phyloP scores from a whole-genome alignment of 495 filamentous ascomycete genomes.

The Neurospora sp. region DNA sequence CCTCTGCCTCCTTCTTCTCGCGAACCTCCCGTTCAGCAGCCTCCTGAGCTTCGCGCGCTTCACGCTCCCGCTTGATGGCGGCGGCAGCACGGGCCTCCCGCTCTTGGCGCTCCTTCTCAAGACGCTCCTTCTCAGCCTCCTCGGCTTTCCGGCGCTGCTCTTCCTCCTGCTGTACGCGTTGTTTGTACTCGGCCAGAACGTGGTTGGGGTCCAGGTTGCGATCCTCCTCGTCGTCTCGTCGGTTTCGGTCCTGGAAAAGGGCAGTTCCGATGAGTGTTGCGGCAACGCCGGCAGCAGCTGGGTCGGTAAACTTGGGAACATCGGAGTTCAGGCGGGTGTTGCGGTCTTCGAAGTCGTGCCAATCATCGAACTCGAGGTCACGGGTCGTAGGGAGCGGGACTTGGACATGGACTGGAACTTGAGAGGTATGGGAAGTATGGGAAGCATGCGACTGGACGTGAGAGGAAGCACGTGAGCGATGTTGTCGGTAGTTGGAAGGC shows the following conservation, averaged over 20 bases:
- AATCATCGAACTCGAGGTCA: slow-evolving; percentile 6
- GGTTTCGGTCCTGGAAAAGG: not conserved
- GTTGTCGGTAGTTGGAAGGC: not conserved
- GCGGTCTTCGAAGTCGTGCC: slow-evolving; percentile 22
- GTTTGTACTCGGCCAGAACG: slow-evolving; percentile 6
- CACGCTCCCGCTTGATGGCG: not conserved
- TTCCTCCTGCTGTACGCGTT: slow-evolving; percentile 5
- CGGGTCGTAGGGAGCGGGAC: slow-evolving; percentile 1
- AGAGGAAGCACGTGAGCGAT: not conserved
- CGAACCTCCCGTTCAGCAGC: not conserved
- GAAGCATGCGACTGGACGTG: not conserved
- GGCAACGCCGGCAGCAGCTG: slow-evolving; percentile 39
- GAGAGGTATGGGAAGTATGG: not conserved
- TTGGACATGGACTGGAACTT: not conserved
- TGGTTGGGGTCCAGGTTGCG: slow-evolving; percentile 11
- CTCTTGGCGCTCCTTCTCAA: not conserved
- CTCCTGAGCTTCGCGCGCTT: not conserved
- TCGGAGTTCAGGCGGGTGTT: slow-evolving; percentile 17
- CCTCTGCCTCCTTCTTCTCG: not conserved
- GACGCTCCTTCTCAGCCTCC: not conserved
- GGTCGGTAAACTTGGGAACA: slow-evolving; percentile 24
- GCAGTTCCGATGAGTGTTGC: slow-evolving; percentile 30
- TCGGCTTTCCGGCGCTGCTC: slow-evolving; percentile 2
- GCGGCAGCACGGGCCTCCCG: not conserved
- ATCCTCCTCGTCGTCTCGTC: slow-evolving; percentile 3